These are phyloP conservation scores for Tricholoma sp. DNA, from an alignment of 768 basidiomycete species.

Conservation along the genomic window DNA sequence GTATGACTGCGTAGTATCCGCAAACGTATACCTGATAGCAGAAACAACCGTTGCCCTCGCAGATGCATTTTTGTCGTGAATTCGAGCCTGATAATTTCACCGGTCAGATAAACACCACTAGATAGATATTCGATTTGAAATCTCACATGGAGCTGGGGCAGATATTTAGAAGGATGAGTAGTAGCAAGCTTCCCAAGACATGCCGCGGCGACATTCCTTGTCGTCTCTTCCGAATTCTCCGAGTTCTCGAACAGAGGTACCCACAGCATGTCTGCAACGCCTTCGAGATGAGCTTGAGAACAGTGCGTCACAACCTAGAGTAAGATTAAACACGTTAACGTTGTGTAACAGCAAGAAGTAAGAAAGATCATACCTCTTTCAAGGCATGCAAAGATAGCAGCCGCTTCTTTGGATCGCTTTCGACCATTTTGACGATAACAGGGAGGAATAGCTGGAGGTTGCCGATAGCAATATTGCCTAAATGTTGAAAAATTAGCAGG, in stretches of 20 bases:
- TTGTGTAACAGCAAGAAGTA: no score
- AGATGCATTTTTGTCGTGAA: conserved; percentile 61
- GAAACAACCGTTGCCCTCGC: conserved; percentile 87
- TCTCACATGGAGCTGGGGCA: conserved; percentile 86
- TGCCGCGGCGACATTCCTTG: conserved; percentile 92
- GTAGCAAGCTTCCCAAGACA: conserved; percentile 95
- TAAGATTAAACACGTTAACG: neutral
- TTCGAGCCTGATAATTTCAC: conserved; percentile 44
- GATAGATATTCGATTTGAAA: conserved; percentile 4
- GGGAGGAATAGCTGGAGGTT: conserved; percentile 86
- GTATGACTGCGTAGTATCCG: conserved; percentile 77
- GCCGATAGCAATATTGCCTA: conserved; percentile 94
- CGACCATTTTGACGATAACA: conserved; percentile 70
- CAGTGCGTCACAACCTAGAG: conserved; percentile 86
- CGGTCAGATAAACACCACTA: neutral
- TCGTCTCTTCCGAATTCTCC: conserved; percentile 84
- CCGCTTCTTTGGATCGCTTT: conserved; percentile 73
- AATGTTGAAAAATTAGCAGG: neutral
- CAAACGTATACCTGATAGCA: conserved; percentile 91
- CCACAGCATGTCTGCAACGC: conserved; percentile 89
- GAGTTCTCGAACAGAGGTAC: conserved; percentile 88
- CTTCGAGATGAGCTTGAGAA: conserved; percentile 76
- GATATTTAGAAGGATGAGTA: conserved; percentile 83
- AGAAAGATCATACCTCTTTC: conserved; percentile 63
- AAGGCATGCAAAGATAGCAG: conserved; percentile 86